Conservation (phyloP, 1,284 basidiomycete species). For the Xerocomus nothofagi region DNA sequence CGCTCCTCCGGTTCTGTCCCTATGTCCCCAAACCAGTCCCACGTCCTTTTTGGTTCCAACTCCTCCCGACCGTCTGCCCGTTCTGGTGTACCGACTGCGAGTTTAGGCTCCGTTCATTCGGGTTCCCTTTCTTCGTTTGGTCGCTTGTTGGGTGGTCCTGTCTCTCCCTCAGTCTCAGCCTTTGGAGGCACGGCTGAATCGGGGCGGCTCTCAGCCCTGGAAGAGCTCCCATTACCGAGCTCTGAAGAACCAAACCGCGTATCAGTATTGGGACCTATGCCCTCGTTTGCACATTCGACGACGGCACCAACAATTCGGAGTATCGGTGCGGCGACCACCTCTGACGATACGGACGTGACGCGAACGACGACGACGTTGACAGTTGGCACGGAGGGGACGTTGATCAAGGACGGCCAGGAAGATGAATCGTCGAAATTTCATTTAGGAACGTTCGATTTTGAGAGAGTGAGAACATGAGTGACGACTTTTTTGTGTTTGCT, state of each 20-base stretch:
- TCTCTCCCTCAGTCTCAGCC: slow-evolving; percentile 41
- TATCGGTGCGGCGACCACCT: slow-evolving; percentile 33
- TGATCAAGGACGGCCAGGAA: slow-evolving; percentile 13
- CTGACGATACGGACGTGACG: slow-evolving; percentile 33
- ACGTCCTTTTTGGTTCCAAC: slow-evolving; percentile 39
- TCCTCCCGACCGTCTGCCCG: slow-evolving; percentile 51
- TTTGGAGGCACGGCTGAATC: slow-evolving; percentile 35
- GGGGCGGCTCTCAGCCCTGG: slow-evolving; percentile 23
- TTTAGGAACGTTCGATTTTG: slow-evolving; percentile 29
- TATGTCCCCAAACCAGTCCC: slow-evolving; percentile 40
- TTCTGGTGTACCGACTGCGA: slow-evolving; percentile 30
- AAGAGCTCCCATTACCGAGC: slow-evolving; percentile 17
- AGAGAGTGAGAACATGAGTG: slow-evolving; percentile 13
- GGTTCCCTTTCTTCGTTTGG: slow-evolving; percentile 55
- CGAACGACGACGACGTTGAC: slow-evolving; percentile 28
- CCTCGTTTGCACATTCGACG: slow-evolving; percentile 31
- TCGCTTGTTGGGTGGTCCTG: slow-evolving; percentile 32
- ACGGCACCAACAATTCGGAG: slow-evolving; percentile 34
- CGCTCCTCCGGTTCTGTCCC: slow-evolving; percentile 52
- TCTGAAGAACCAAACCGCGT: slow-evolving; percentile 30
- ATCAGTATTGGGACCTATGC: slow-evolving; percentile 37
- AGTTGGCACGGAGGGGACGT: slow-evolving; percentile 9
- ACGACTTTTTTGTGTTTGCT: not conserved
- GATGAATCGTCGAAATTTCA: slow-evolving; percentile 10
- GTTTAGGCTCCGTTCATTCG: slow-evolving; percentile 49